Conservation (phyloP, 1,139 yeast genomes). For the Yamadazyma friedrichii region DNA sequence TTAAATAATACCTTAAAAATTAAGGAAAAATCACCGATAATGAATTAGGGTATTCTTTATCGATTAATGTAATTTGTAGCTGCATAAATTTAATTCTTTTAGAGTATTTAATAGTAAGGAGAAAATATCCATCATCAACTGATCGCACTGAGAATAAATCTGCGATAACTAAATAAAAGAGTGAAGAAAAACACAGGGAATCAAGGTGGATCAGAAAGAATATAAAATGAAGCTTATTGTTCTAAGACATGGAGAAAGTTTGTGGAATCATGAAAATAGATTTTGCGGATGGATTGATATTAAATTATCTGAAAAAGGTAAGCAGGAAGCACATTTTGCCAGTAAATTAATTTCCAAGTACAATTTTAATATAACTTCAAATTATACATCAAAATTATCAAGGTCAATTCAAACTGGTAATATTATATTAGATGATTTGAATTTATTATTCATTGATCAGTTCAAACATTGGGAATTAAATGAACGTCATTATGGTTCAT, state of each 20-base stretch:
- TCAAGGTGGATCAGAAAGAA: background rate
- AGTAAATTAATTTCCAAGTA: conserved; percentile 46
- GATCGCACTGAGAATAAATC: conserved; percentile 1
- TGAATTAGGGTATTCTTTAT: background rate
- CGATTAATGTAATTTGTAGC: background rate
- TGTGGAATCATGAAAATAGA: conserved; percentile 65
- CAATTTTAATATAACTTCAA: conserved; percentile 31
- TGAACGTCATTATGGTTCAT: conserved; percentile 76
- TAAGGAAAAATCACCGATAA: background rate
- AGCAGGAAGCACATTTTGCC: conserved; percentile 59
- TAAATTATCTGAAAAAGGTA: conserved; percentile 59
- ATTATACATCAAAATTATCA: conserved; percentile 64
- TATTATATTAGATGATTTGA: conserved; percentile 50
- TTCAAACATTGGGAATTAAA: conserved; percentile 67
- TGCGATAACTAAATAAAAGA: no score
- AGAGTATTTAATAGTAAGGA: background rate
- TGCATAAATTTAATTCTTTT: background rate
- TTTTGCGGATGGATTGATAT: conserved; percentile 90
- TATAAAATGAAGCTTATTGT: conserved; percentile 33
- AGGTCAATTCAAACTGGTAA: conserved; percentile 68
- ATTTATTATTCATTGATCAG: conserved; percentile 47
- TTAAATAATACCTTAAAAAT: no score
- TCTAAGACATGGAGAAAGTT: conserved; percentile 75
- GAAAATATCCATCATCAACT: conserved; percentile 4
- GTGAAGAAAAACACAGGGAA: background rate